These are phyloP conservation scores for Flaveria bidentis DNA, from an alignment of 129 eudicot genomes.

Conservation along the genomic window DNA sequence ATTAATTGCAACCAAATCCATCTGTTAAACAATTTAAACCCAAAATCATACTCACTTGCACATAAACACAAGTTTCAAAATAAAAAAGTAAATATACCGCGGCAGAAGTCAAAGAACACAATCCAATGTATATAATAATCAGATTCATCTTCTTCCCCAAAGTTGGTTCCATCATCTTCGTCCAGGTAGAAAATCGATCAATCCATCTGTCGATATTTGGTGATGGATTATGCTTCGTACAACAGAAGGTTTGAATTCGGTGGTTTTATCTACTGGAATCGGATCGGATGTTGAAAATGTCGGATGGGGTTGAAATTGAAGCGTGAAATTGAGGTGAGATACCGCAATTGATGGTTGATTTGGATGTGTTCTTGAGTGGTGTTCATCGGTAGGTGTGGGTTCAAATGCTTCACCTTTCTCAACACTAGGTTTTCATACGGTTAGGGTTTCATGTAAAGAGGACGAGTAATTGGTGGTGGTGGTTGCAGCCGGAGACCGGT, in stretches of 20 bases:
- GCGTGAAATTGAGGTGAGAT: background rate
- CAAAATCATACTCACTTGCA: background rate
- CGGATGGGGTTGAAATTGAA: background rate
- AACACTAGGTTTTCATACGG: no score
- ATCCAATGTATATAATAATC: constrained; percentile 39
- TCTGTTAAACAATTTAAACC: background rate
- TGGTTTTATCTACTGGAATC: constrained; percentile 4
- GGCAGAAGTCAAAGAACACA: constrained; percentile 49
- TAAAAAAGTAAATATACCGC: constrained; percentile 40
- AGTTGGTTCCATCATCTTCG: constrained; percentile 61
- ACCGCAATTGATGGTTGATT: constrained; percentile 28
- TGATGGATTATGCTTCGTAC: background rate
- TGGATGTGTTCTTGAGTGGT: background rate
- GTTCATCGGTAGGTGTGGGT: background rate
- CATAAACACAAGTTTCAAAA: background rate
- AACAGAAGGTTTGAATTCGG: background rate
- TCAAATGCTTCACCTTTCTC: no score
- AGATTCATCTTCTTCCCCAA: constrained; percentile 2
- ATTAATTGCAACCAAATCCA: background rate
- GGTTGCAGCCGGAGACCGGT: no score
- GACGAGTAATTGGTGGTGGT: no score
- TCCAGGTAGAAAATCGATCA: constrained; percentile 35
- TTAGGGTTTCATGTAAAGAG: no score
- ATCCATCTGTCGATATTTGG: constrained; percentile 2
- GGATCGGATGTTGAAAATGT: background rate